Evolutionary conservation across 2,329 filamentous ascomycete species (phyloP).

Genomic region (Trichophyton equinum): DNA sequence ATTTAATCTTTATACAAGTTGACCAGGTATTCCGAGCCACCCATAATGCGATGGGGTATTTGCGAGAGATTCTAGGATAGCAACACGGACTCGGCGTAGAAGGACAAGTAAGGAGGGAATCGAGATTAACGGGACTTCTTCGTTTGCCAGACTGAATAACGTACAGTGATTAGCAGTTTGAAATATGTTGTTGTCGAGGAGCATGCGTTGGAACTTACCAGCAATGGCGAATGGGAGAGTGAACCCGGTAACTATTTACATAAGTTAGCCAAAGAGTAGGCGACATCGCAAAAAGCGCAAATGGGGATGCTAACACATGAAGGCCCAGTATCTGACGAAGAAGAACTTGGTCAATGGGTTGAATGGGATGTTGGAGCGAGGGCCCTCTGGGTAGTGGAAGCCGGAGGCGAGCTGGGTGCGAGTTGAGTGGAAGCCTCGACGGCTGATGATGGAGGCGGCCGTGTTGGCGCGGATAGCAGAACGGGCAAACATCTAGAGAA

Average conservation of each 20-base stretch:
- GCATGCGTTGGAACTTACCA: constrained; percentile 37
- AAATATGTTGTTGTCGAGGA: background rate
- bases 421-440: constrained; percentile 89
- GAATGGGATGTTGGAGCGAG: constrained; percentile 91
- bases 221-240: constrained; percentile 49
- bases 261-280: background rate
- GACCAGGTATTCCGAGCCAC: constrained; percentile 4
- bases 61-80: background rate
- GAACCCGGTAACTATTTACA: constrained; percentile 44
- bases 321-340: constrained; percentile 67
- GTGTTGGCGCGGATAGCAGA: constrained; percentile 49
- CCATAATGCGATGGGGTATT: background rate
- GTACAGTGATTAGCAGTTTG: background rate
- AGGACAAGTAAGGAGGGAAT: background rate
- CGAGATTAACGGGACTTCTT: constrained; percentile 44
- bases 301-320: constrained; percentile 49
- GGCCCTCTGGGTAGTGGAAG: constrained; percentile 97
- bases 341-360: constrained; percentile 88
- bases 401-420: constrained; percentile 73
- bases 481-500: constrained; percentile 64
- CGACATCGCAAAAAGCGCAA: background rate
- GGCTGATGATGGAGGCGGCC: constrained; percentile 59
- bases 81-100: background rate
- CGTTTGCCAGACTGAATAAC: constrained; percentile 50
- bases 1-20: constrained; percentile 11